Base-by-base conservation (phyloP, 2,329 filamentous ascomycete genomes). In the Helotiales sp. region DNA sequence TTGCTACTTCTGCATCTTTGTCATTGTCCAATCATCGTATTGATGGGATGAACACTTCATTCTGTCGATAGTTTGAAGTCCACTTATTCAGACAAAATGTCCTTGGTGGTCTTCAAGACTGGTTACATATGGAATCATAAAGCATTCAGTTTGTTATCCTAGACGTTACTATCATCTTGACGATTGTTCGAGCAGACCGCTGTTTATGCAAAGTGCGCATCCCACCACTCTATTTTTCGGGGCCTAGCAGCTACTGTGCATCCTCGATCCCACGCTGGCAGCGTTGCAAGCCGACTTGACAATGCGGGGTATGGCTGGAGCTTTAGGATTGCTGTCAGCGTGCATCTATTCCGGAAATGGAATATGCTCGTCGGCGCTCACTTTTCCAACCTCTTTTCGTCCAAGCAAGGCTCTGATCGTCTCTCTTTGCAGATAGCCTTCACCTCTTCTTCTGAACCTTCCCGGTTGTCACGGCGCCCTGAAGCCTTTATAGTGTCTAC, bases 321-420 rank as follows among this genome's bases (percentile, higher is more conserved):
- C 36, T 24, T 40, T 24, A 29, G 54, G 24, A 4, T 36, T 29
- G 38, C 40, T 57, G 48, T 42, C 47, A 25, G 19, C 27, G 19
- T 10, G 7, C 42, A 3, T 17, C 52, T 46, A 55, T 17, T 30
- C 38, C 54, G 8, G 17, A 50, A 47, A 17, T 31, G 44, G 52
- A 49, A 55, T 49, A 44, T 55, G 44, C 42, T 49, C 52, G 30
- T 49, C 22, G 9, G 15, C 36, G 22, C 36, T 40, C 15, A 40
- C 36, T 10, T 40, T 40, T 4, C 6, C 12, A 5, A n/a, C 24
- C 51, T 31, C 12, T 53, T 53, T 46, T 46, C 15, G 36, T 53
- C 51, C 38, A 36, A 53, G 51, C 27, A 31, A 17, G 24, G 36
- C 12, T 17, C 24, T 13, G 44, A 30, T 24, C n/a, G n/a, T n/a